These are phyloP conservation scores for Plasmodium adleri DNA, from an alignment of 169 alveolate species.

Conservation along the genomic window DNA sequence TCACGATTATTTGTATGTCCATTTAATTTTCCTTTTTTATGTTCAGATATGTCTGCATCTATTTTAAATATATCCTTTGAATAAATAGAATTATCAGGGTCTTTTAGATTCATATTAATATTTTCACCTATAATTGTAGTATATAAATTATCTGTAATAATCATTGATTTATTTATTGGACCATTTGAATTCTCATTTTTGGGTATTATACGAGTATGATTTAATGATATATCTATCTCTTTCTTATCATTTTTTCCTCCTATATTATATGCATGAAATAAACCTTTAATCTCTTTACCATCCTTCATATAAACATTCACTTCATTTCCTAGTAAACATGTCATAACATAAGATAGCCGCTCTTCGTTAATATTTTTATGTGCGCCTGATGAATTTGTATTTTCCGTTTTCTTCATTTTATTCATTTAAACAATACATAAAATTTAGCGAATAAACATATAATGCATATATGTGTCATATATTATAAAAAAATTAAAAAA, in stretches of 20 bases:
- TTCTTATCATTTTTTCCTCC: constrained; percentile 16
- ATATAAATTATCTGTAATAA: constrained; percentile 50
- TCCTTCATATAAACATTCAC: constrained; percentile 70
- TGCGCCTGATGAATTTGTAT: constrained; percentile 2
- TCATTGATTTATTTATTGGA: constrained; percentile 71
- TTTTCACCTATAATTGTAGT: constrained; percentile 52
- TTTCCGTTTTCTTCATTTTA: constrained; percentile 52
- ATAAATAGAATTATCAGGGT: constrained; percentile 45
- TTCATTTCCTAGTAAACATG: constrained; percentile 60
- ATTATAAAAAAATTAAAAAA: too few species aligned
- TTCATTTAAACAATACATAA: background rate
- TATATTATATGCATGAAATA: constrained; percentile 64
- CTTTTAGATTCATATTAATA: constrained; percentile 54
- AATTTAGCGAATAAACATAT: too few species aligned
- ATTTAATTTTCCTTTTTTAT: constrained; percentile 48
- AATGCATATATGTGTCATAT: too few species aligned
- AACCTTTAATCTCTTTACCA: constrained; percentile 62
- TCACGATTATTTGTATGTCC: constrained; percentile 51
- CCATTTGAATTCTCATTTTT: constrained; percentile 54
- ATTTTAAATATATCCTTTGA: constrained; percentile 40
- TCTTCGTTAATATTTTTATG: constrained; percentile 42
- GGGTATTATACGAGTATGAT: constrained; percentile 41
- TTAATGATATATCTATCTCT: constrained; percentile 48
- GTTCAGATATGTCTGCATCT: constrained; percentile 69
- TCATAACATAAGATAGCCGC: constrained; percentile 50